Evolutionary conservation across 2,329 filamentous ascomycete genomes (phyloP), one percentile per base, ranked within the genome.

Genomic region (Alternaria tenuissima): DNA sequence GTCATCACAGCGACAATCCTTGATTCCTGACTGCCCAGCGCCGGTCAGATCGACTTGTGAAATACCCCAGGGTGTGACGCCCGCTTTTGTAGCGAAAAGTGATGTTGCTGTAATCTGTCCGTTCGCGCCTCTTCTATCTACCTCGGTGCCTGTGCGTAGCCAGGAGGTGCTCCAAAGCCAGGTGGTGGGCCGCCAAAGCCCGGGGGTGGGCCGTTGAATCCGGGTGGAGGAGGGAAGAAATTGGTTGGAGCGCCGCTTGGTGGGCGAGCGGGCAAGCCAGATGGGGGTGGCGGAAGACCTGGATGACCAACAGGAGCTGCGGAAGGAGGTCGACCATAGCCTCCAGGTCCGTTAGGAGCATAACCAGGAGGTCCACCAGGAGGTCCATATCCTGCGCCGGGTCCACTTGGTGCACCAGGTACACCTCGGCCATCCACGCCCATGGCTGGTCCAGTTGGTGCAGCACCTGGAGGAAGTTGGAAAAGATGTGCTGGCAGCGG

Each of bases 401-500:
- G 80, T 6, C 76, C 78, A 58, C 74, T 75, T 16, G 81, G 80
- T 16, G 79, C 74, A 6, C 74, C 76, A 16, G 72, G 76, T 22
- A 75, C 71, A 56, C 76, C 67, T 32, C 72, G 72, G 24, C 68
- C 66, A 56, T 74, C 71, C 22, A 70, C 73, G 61, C 80, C 73
- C 73, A 84, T 81, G 22, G 59, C 43, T 30, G 77, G 78, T 22
- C 62, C 66, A 14, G 28, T 52, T 4, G 68, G 83, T 74, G 58
- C 67, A 59, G 64, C 65, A 3, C 62, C 43, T 18, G 73, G 56
- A 8, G 73, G 70, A 32, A 70, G 64, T 49, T 80, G 83, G 69
- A 94, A 86, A 68, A 96, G 89, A 60, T 89, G 91, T 5, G 91
- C 86, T 2, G 92, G 91, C 52, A 95, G 81, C 22, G 90, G 87